Percentiles rank a stretch among this genome's conserved stretches.
phyloP scores from a whole-genome alignment of 108 stramenopile species.

The Parmales sp. region DNA sequence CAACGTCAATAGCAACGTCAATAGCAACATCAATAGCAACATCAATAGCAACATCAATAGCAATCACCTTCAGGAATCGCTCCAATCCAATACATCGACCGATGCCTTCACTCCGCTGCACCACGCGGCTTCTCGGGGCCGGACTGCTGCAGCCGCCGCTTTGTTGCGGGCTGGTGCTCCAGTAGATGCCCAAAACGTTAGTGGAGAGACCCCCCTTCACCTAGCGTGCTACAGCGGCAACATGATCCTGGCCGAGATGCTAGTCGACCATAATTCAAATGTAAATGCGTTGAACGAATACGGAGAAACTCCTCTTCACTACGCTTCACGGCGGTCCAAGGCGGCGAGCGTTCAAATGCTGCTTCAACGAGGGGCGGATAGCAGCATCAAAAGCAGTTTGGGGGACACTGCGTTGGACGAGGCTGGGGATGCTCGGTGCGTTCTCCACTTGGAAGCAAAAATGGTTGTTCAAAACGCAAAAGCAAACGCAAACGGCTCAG shows the following conservation, averaged over 20 bases:
- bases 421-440: not conserved
- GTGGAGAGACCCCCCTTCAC: conserved; percentile 49
- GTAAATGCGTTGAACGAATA: not conserved
- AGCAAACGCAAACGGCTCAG: not conserved
- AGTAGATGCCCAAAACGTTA: not conserved
- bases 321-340: not conserved
- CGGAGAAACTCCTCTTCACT: not conserved
- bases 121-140: not conserved
- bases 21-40: too few species aligned
- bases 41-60: too few species aligned
- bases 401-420: not conserved
- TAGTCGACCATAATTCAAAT: not conserved
- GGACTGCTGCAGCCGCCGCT: not conserved
- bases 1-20: too few species aligned
- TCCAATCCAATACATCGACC: not conserved
- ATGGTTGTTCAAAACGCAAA: not conserved
- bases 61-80: too few species aligned
- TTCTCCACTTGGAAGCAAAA: not conserved
- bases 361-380: not conserved
- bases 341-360: not conserved
- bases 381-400: not conserved
- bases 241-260: conserved; percentile 9
- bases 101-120: not conserved
- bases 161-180: not conserved
- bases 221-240: conserved; percentile 72